phyloP scores from a whole-genome alignment of 1,284 basidiomycete species.

The Fistulinella staudtii region DNA sequence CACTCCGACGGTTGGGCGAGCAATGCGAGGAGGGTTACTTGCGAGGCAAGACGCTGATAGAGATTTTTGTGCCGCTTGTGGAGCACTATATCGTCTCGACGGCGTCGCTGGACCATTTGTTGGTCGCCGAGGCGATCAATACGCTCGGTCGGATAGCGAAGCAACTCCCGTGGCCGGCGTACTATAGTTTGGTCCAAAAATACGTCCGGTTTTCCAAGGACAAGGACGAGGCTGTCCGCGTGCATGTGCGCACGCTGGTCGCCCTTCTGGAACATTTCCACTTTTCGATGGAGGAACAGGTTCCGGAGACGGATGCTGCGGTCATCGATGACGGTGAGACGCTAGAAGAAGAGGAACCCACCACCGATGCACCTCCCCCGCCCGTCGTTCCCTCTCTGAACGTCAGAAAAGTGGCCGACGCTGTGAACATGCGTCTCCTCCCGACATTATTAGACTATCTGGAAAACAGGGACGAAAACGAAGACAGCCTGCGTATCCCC shows the following conservation, averaged over 20 bases:
- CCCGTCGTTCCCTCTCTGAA: conserved; percentile 21
- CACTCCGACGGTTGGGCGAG: conserved; percentile 83
- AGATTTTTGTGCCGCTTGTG: conserved; percentile 86
- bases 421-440: conserved; percentile 72
- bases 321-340: conserved; percentile 29
- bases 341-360: conserved; percentile 30
- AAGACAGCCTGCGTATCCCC: conserved; percentile 85
- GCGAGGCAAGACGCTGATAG: conserved; percentile 70
- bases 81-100: conserved; percentile 76
- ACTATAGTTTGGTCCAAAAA: conserved; percentile 77
- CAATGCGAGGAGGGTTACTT: conserved; percentile 70
- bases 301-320: conserved; percentile 31
- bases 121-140: conserved; percentile 87
- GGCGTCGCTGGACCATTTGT: conserved; percentile 79
- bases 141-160: conserved; percentile 75
- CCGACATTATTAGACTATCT: conserved; percentile 76
- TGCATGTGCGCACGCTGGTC: conserved; percentile 86
- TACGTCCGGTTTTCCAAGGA: conserved; percentile 75
- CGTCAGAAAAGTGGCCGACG: conserved; percentile 62
- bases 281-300: conserved; percentile 70
- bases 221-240: conserved; percentile 74
- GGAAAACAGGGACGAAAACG: conserved; percentile 79
- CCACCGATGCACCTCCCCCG: conserved; percentile 10
- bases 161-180: conserved; percentile 81
- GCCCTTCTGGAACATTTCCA: conserved; percentile 90